Evolutionary conservation across 2,329 filamentous ascomycete genomes (phyloP).

Genomic region (Bertia moriformis): DNA sequence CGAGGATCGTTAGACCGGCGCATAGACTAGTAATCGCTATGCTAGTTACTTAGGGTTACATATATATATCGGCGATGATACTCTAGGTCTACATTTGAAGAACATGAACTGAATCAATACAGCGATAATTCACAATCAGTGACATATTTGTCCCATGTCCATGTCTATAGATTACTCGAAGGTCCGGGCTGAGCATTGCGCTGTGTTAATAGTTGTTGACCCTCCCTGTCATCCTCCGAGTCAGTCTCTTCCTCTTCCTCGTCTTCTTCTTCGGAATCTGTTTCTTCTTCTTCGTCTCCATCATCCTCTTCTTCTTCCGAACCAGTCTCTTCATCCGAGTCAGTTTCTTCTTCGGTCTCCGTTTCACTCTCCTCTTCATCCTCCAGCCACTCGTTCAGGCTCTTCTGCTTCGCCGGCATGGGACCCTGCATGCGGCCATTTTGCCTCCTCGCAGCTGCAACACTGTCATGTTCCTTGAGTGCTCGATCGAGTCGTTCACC

Average conservation of each 20-base stretch:
- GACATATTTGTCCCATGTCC: not conserved
- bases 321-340: constrained; percentile 33
- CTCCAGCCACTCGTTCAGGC: constrained; percentile 37
- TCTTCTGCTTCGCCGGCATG: constrained; percentile 68
- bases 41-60: no score
- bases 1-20: no score
- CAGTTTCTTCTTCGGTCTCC: constrained; percentile 30
- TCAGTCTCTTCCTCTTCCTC: not conserved
- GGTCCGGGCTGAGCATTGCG: not conserved
- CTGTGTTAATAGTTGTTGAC: not conserved
- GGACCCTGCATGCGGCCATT: constrained; percentile 69
- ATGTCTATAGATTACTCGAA: not conserved
- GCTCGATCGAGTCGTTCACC: constrained; percentile 49
- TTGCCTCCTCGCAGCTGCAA: constrained; percentile 23
- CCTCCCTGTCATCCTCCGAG: not conserved
- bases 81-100: no score
- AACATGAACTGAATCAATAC: no score
- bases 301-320: constrained; percentile 32
- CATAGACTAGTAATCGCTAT: no score
- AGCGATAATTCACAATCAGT: no score
- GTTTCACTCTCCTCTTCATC: constrained; percentile 34
- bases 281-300: constrained; percentile 18
- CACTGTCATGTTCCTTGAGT: constrained; percentile 33
- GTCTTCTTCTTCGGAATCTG: constrained; percentile 11
- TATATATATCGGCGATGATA: no score